These are phyloP conservation scores for Trebouxiophyceae sp. DNA, from an alignment of 163 green algal genomes.

Conservation along the genomic window DNA sequence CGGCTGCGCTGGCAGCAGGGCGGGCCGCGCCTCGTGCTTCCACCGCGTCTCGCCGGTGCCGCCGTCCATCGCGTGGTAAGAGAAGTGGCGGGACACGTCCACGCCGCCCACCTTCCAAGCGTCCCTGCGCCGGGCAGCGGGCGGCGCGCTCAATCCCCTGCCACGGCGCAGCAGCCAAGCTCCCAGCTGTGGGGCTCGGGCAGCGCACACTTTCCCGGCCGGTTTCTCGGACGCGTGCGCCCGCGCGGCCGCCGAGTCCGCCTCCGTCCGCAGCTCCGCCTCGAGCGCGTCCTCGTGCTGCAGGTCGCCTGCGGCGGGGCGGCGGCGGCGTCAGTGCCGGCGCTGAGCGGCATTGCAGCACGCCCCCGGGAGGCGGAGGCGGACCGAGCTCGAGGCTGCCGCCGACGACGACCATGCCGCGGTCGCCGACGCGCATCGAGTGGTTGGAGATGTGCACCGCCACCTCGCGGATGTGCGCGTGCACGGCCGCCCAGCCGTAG, in stretches of 20 bases:
- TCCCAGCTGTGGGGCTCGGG: no score
- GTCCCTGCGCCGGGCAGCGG: no score
- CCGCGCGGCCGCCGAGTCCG: no score
- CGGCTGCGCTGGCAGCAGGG: no score
- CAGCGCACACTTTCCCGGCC: no score
- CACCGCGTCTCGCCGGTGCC: slow-evolving; percentile 56
- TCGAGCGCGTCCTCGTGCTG: slow-evolving; percentile 16
- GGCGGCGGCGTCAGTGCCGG: no score
- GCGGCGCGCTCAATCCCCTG: no score
- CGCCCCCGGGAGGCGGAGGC: not conserved
- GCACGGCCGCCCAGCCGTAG: not conserved
- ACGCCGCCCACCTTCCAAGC: slow-evolving; percentile 3
- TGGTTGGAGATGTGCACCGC: slow-evolving; percentile 71
- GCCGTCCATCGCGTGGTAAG: slow-evolving; percentile 81
- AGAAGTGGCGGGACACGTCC: slow-evolving; percentile 67
- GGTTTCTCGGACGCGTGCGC: no score
- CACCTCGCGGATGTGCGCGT: slow-evolving; percentile 59
- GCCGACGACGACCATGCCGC: slow-evolving; percentile 80
- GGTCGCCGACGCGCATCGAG: slow-evolving; percentile 50
- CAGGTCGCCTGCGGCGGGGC: not conserved
- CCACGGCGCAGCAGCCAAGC: not conserved
- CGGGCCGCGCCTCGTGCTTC: slow-evolving; percentile 54
- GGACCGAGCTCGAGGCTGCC: slow-evolving; percentile 35
- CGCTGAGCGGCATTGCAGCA: no score
- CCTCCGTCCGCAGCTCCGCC: slow-evolving; percentile 14